phyloP scores from a whole-genome alignment of 176 grass and related monocot genomes.

The Aegilops tauschii region DNA sequence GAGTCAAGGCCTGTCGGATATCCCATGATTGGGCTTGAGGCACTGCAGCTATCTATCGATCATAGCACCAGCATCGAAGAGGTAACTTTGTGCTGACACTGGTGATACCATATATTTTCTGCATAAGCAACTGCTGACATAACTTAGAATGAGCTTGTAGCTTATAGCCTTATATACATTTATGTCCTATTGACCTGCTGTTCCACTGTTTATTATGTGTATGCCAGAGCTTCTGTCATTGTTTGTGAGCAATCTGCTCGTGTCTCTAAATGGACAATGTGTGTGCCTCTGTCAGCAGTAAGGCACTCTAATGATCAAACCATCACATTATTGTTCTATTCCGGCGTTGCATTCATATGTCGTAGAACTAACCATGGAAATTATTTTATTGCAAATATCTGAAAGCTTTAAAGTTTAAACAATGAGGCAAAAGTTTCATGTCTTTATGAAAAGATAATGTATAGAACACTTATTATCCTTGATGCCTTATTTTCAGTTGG shows the following conservation, averaged over 20 bases:
- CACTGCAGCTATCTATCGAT: constrained; percentile 79
- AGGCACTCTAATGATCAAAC: neutral
- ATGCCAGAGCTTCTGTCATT: neutral
- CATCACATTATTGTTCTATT: neutral
- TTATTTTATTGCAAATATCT: neutral
- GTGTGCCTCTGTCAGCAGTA: neutral
- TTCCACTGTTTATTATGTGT: neutral
- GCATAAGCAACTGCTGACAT: neutral
- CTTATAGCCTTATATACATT: neutral
- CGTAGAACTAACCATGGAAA: neutral
- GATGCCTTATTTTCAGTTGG: neutral
- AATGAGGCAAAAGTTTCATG: neutral
- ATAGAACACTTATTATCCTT: neutral
- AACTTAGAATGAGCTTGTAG: neutral
- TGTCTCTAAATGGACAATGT: constrained; percentile 8
- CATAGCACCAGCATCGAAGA: constrained; percentile 81
- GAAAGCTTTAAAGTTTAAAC: neutral
- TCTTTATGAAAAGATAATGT: neutral
- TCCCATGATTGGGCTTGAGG: constrained; percentile 38
- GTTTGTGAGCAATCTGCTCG: neutral
- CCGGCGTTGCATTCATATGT: neutral
- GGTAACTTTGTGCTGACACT: constrained; percentile 46
- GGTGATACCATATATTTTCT: too few relatives aligned
- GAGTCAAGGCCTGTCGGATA: constrained; percentile 36
- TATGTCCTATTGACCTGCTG: neutral